These are phyloP conservation scores for Polygonum maritimum DNA, from an alignment of 148 eudicot species.

Conservation along the genomic window DNA sequence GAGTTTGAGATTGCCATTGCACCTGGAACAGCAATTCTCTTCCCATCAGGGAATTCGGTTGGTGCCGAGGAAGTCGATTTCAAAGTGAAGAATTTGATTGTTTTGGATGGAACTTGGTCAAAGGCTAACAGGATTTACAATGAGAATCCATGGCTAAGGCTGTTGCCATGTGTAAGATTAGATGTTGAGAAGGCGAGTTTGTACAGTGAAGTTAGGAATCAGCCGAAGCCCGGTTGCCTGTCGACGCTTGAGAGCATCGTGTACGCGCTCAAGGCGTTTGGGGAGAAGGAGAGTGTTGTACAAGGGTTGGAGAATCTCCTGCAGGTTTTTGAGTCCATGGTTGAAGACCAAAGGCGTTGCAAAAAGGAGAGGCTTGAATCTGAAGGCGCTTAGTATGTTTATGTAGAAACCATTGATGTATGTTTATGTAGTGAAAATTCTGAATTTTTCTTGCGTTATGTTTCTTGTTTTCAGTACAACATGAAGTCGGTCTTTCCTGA, in stretches of 20 bases:
- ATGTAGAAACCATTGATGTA: background rate
- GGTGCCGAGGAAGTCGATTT: slow-evolving; percentile 33
- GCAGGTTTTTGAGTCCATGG: slow-evolving; percentile 79
- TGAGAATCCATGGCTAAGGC: slow-evolving; percentile 87
- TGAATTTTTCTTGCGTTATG: background rate
- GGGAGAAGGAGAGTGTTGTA: slow-evolving; percentile 22
- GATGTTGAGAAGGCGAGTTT: slow-evolving; percentile 59
- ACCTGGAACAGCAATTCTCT: slow-evolving; percentile 58
- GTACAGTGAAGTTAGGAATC: slow-evolving; percentile 70
- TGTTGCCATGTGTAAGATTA: slow-evolving; percentile 61
- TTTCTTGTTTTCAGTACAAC: too few relatives aligned
- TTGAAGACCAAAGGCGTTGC: slow-evolving; percentile 71
- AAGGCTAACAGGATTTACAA: slow-evolving; percentile 76
- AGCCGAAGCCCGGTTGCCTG: slow-evolving; percentile 66
- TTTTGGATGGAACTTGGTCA: slow-evolving; percentile 86
- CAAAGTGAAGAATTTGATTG: slow-evolving; percentile 74
- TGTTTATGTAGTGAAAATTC: background rate
- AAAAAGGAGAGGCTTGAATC: slow-evolving; percentile 17
- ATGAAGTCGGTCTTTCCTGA: too few relatives aligned
- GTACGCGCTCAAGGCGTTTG: slow-evolving; percentile 55
- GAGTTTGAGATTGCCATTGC: slow-evolving; percentile 58
- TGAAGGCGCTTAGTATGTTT: background rate
- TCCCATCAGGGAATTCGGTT: slow-evolving; percentile 53
- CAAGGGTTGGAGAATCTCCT: slow-evolving; percentile 48
- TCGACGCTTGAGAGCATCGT: slow-evolving; percentile 88